Base-by-base conservation (phyloP, 768 basidiomycete genomes). In the Mycena kentingensis region DNA sequence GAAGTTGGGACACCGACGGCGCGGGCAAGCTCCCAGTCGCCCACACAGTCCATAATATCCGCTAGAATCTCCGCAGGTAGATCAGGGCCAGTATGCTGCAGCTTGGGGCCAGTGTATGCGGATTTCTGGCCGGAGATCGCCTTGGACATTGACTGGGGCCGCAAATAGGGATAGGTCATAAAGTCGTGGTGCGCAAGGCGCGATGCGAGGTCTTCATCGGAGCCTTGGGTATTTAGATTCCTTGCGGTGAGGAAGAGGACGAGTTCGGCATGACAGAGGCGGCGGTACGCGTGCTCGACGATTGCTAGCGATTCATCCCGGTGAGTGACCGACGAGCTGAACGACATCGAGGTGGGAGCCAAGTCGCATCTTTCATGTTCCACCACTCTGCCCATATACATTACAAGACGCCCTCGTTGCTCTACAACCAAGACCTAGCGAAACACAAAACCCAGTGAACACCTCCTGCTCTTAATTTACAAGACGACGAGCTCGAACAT, bases 21-120 rank as follows among this genome's bases (percentile, higher is more conserved):
- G 54, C 82, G 85, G 12, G 85, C 76, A 8, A 95, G 82, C 60
- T 93, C 88, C 90, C 91, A 95, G 65, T 91, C 86, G 13, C 86
- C 88, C 8, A 90, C 67, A 58, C 87, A 81, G 52, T 92, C 87
- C 68, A 92, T 68, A 54, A 92, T 90, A 44, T 87, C 80, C 10
- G 86, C 84, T 24, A 92, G 67, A 34, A 93, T 78, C 66, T 93
- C 90, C 48, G 85, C 74, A 0, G 90, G 90, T 28, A 93, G 77
- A 65, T 87, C 84, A 27, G 81, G 0, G 70, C 66, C 55, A 62
- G 66, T n/a, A 69, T 68, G 46, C 66, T 73, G 18, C 67, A 38
- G 41, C 58, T 63, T 54, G 70, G 55, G 65, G 16, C 62, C 65
- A 3, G 67, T 64, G 34, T 64, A 28, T 69, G 55, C 15, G 71